Conservation (phyloP, 2,329 filamentous ascomycete species). For the Thermoascus crustaceus region DNA sequence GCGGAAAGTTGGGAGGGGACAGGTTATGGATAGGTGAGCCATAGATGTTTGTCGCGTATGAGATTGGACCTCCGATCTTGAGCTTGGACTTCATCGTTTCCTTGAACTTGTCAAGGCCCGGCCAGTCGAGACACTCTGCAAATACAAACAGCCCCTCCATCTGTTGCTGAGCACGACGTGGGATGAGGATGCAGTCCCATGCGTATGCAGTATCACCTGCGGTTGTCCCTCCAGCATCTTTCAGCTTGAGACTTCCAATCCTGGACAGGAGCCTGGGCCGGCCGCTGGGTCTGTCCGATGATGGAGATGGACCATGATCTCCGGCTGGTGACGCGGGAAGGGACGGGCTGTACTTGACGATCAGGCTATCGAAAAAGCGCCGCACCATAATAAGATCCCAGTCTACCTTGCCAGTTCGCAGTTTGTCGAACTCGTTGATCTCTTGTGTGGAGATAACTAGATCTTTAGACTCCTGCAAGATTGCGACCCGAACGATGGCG, state of each 20-base stretch:
- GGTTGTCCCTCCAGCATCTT: conserved; percentile 7
- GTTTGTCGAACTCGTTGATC: conserved; percentile 37
- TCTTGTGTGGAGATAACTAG: conserved; percentile 36
- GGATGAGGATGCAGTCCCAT: conserved; percentile 29
- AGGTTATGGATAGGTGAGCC: conserved; percentile 8
- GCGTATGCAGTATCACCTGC: conserved; percentile 18
- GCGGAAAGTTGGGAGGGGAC: conserved; percentile 5
- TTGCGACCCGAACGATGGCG: conserved; percentile 34
- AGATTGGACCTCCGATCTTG: conserved; percentile 13
- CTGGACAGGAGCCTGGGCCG: conserved; percentile 15
- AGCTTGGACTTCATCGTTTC: conserved; percentile 30
- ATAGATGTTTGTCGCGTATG: conserved; percentile 9
- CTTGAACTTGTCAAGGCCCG: conserved; percentile 32
- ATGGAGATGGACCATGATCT: background rate
- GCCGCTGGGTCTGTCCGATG: conserved; percentile 7
- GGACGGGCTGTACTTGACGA: conserved; percentile 22
- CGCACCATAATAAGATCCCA: conserved; percentile 50
- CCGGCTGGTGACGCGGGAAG: background rate
- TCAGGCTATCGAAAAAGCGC: conserved; percentile 46
- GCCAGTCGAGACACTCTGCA: conserved; percentile 44
- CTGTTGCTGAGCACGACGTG: conserved; percentile 33
- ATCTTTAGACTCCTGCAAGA: conserved; percentile 33
- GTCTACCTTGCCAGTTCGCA: conserved; percentile 45
- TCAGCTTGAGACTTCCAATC: conserved; percentile 18
- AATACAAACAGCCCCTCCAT: conserved; percentile 45